Evolutionary conservation across 345 rosid species (phyloP).

Genomic region (Capsella bursapastoris): DNA sequence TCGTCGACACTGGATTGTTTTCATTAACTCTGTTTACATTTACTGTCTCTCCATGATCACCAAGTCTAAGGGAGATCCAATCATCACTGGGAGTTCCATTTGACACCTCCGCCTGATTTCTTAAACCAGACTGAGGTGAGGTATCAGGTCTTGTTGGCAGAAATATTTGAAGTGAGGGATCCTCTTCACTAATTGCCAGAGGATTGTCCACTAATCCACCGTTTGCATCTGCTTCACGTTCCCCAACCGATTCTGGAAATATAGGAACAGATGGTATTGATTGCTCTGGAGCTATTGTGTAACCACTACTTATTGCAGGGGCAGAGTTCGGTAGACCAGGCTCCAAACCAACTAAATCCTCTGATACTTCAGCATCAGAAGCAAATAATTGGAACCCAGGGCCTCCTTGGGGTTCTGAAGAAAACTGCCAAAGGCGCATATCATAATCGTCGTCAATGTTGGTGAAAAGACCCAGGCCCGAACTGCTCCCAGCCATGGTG

Average conservation of each 20-base stretch:
- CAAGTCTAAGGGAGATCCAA: conserved; percentile 92
- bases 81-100: conserved; percentile 72
- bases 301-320: conserved; percentile 51
- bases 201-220: conserved; percentile 75
- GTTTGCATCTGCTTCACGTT: conserved; percentile 52
- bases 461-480: conserved; percentile 66
- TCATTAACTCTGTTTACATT: conserved; percentile 55
- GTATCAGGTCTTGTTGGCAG: conserved; percentile 77
- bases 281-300: conserved; percentile 57
- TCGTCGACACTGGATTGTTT: conserved; percentile 42
- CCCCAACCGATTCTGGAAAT: conserved; percentile 58
- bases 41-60: conserved; percentile 55
- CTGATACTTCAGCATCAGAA: conserved; percentile 62
- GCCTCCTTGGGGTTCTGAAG: conserved; percentile 63
- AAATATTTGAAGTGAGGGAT: conserved; percentile 88
- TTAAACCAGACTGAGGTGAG: conserved; percentile 58
- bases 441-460: conserved; percentile 69
- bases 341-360: conserved; percentile 60
- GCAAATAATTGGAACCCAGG: conserved; percentile 80
- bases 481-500: conserved; percentile 50
- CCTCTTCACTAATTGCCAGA: conserved; percentile 65
- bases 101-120: conserved; percentile 63
- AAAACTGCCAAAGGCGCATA: conserved; percentile 68
- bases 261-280: conserved; percentile 51
- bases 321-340: conserved; percentile 54